Base-by-base conservation (phyloP, 1,284 basidiomycete genomes). In the Rhizoctonia solani region DNA sequence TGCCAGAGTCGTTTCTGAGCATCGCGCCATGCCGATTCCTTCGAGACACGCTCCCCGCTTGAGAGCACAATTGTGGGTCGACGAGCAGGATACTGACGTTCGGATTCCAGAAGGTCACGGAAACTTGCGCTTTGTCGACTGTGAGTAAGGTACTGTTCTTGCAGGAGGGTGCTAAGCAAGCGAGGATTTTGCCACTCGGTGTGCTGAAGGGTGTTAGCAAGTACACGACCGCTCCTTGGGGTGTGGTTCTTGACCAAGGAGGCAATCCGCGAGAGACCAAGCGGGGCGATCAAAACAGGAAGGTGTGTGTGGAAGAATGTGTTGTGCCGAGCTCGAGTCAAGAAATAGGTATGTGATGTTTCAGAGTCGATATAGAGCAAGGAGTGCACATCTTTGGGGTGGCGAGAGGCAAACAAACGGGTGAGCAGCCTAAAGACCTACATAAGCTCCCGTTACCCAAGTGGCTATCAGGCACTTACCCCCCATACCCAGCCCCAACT, bases 321-420 rank as follows among this genome's bases (percentile, higher is more conserved):
- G 25, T 44, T 54, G 21, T 47, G 50, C 9, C 50, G 63, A 27
- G 56, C 55, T 8, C 47, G 37, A 23, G 67, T 37, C 6, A 68
- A 52, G 41, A 68, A 68, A 49, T 53, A 65, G 3, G 56, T 63
- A 37, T 63, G 56, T 11, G 55, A 54, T 2, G 67, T 68, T n/a
- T 68, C 56, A 19, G 67, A 50, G 42, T 68, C 67, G 49, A 68
- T 68, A 54, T 61, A 68, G 30, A 68, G 27, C 25, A 61, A 27
- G 4, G 55, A 58, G 14, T 54, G 59, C 3, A 68, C 52, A 4
- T 13, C 34, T 41, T 50, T 25, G 1, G 67, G 55, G 30, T 68
- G 67, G 6, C 67, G 67, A 16, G 67, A 58, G n/a, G 67, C 55
- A 47, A 68, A 68, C 27, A 68, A 30, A 9, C 67, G 37, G 27